Evolutionary conservation across 495 filamentous ascomycete genomes (phyloP).

Genomic region (Saxophila tyrrhenica): DNA sequence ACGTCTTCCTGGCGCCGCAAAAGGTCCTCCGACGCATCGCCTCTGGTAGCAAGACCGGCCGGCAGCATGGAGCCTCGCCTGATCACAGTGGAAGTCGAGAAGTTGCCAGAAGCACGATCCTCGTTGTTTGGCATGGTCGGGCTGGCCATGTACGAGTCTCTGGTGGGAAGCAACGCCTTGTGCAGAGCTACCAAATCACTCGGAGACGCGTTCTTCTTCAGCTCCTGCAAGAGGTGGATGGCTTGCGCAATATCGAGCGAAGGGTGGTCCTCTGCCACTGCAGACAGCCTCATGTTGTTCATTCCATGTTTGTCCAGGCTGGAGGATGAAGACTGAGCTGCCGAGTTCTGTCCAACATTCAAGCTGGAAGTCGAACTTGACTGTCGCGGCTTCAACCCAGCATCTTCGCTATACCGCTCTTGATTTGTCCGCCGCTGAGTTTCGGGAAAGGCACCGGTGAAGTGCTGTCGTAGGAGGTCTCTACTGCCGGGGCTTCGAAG

Average conservation of each 20-base stretch:
- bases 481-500: slow-evolving; percentile 1
- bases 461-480: slow-evolving; percentile 9
- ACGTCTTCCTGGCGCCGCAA: slow-evolving; percentile 14
- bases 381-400: slow-evolving; percentile 4
- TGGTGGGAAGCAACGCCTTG: slow-evolving; percentile 20
- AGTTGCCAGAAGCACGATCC: slow-evolving; percentile 11
- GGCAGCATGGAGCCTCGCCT: slow-evolving; percentile 21
- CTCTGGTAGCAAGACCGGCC: slow-evolving; percentile 27
- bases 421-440: background rate
- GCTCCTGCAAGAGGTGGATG: slow-evolving; percentile 26
- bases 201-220: slow-evolving; percentile 29
- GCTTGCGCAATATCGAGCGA: slow-evolving; percentile 26
- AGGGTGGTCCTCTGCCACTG: background rate
- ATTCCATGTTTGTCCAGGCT: slow-evolving; percentile 13
- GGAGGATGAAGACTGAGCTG: slow-evolving; percentile 10
- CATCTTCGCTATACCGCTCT: background rate
- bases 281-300: slow-evolving; percentile 1
- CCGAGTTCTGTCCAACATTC: slow-evolving; percentile 3
- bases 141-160: slow-evolving; percentile 3
- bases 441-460: slow-evolving; percentile 11
- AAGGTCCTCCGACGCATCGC: slow-evolving; percentile 16
- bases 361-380: background rate
- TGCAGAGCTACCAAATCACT: slow-evolving; percentile 29
- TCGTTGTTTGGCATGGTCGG: background rate
- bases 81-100: slow-evolving; percentile 3